A percentile compares a stretch with the other conserved stretches of the same genome.
These are phyloP conservation scores for Rhodosporidiobolus sp. DNA, from an alignment of 768 basidiomycete genomes.

Conservation along the genomic window DNA sequence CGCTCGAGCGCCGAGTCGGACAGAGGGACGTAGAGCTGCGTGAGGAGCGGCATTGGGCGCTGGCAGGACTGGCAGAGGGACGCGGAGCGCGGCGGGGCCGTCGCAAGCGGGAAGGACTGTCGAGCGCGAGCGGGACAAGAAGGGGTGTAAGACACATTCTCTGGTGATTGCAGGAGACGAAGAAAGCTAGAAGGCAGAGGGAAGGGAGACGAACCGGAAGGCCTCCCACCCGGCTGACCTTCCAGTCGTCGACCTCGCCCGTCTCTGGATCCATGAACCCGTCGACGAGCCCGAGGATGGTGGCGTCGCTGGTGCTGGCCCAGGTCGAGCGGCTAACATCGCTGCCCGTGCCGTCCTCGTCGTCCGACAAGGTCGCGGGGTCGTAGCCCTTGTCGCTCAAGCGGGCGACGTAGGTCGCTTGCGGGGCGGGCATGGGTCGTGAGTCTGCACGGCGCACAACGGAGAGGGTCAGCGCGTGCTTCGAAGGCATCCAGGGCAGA, in stretches of 20 bases:
- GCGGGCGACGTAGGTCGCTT: constrained; percentile 9
- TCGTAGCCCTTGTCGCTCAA: constrained; percentile 20
- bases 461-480: background rate
- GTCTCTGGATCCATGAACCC: constrained; percentile 4
- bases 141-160: background rate
- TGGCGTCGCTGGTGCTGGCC: constrained; percentile 22
- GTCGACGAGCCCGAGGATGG: constrained; percentile 33
- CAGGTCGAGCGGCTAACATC: constrained; percentile 24
- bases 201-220: constrained; percentile 20
- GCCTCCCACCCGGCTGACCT: constrained; percentile 29
- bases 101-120: constrained; percentile 29
- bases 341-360: constrained; percentile 30
- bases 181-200: background rate
- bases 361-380: constrained; percentile 31
- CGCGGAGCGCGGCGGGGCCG: constrained; percentile 1
- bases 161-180: background rate
- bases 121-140: background rate
- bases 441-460: background rate
- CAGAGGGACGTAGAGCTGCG: constrained; percentile 87
- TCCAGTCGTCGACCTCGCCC: constrained; percentile 16
- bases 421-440: constrained; percentile 15
- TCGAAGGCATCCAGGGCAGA: too few relatives aligned
- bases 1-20: constrained; percentile 80
- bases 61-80: constrained; percentile 64
- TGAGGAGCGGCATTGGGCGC: constrained; percentile 71